Conservation (phyloP, 2,329 filamentous ascomycete species). For the Pyricularia pennisetigena region DNA sequence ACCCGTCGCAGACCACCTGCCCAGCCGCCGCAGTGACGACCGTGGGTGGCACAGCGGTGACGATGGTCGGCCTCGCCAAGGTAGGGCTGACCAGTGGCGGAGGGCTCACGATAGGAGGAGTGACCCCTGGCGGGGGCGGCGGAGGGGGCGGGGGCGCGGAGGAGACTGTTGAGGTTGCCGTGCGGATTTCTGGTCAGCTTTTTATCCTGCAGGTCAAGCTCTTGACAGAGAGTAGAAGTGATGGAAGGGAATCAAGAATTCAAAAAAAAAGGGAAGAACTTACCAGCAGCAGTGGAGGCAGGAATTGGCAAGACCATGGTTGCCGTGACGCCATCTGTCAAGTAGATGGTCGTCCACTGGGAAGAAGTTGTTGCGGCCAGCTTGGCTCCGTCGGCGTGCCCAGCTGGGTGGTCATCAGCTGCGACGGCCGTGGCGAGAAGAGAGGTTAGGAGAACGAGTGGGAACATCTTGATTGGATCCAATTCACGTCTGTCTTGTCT, state of each 20-base stretch:
- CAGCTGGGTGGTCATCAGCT: neutral
- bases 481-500: neutral
- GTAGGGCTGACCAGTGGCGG: neutral
- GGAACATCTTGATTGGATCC: neutral
- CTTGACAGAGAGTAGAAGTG: neutral
- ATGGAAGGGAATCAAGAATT: neutral
- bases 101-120: neutral
- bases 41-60: neutral
- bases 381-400: neutral
- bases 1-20: neutral
- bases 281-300: neutral
- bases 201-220: neutral
- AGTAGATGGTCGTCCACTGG: neutral
- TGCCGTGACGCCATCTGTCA: neutral
- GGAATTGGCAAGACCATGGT: neutral
- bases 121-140: neutral
- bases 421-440: neutral
- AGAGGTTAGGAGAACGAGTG: neutral
- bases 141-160: too few relatives aligned
- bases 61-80: neutral
- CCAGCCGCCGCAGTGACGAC: conserved; percentile 1
- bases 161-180: neutral
- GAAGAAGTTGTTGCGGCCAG: neutral
- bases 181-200: neutral
- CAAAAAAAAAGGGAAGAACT: neutral